A percentile compares a stretch with the other conserved stretches of the same genome.
These are phyloP conservation scores for Phaffomyces opuntiae DNA, from an alignment of 805 yeast genomes.

Conservation along the genomic window DNA sequence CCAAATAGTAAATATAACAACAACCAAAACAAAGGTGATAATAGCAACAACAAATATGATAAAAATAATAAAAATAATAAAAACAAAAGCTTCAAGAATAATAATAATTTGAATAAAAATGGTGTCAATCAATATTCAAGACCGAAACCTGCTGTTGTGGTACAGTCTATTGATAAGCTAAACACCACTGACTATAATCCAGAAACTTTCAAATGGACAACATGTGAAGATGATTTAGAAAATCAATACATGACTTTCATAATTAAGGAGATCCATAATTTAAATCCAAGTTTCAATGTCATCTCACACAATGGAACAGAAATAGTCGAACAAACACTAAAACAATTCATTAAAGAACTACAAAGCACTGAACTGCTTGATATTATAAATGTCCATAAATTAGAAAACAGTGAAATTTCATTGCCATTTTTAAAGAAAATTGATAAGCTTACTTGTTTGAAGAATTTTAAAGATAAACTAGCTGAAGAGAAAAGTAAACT, in stretches of 20 bases:
- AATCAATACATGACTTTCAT: conserved; percentile 17
- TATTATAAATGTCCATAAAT: conserved; percentile 13
- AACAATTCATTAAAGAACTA: conserved; percentile 7
- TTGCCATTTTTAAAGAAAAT: conserved; percentile 11
- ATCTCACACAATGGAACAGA: conserved; percentile 8
- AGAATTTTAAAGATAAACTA: conserved; percentile 21
- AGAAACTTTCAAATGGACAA: conserved; percentile 14
- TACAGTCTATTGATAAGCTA: conserved; percentile 1
- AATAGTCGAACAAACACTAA: conserved; percentile 7
- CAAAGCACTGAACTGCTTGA: conserved; percentile 12
- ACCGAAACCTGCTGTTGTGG: too few relatives aligned
- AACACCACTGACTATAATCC: conserved; percentile 12
- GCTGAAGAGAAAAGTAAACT: conserved; percentile 15
- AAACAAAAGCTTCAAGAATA: too few relatives aligned
- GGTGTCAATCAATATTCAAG: too few relatives aligned
- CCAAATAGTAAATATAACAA: too few relatives aligned
- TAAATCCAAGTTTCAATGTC: conserved; percentile 11
- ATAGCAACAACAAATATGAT: too few relatives aligned
- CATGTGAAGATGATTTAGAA: conserved; percentile 11
- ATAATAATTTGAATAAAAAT: too few relatives aligned
- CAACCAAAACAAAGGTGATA: too few relatives aligned
- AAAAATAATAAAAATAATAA: too few relatives aligned
- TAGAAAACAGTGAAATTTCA: conserved; percentile 1
- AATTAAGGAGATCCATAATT: conserved; percentile 10
- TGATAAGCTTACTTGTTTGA: conserved; percentile 20